Percentiles rank a stretch among this genome's conserved stretches.
phyloP scores from a whole-genome alignment of 371 early-diverging fungal species.

The Mortierella sp. region DNA sequence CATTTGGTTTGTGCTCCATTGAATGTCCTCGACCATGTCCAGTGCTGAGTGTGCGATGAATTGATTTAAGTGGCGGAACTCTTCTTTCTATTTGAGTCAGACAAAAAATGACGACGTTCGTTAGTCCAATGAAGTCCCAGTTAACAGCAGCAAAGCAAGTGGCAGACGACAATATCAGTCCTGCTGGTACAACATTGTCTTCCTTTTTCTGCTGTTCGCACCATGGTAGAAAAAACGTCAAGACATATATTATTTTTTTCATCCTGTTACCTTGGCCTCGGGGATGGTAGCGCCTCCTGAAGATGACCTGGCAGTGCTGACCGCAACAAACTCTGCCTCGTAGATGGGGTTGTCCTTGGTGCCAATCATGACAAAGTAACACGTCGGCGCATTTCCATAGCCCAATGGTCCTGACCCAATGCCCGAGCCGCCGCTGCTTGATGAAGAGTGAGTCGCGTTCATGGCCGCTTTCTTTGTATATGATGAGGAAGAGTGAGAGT shows the following conservation, averaged over 20 bases:
- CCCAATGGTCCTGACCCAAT: slow-evolving; percentile 40
- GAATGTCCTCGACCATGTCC: slow-evolving; percentile 95
- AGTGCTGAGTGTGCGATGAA: slow-evolving; percentile 96
- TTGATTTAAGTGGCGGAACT: slow-evolving; percentile 93
- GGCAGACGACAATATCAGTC: too few relatives aligned
- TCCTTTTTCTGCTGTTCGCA: not conserved
- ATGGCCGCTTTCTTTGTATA: not conserved
- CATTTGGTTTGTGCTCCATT: slow-evolving; percentile 89
- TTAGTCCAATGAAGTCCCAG: not conserved
- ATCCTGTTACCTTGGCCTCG: slow-evolving; percentile 49
- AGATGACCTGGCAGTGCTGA: slow-evolving; percentile 57
- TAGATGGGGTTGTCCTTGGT: slow-evolving; percentile 94
- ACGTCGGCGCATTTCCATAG: slow-evolving; percentile 60
- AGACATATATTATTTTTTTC: not conserved
- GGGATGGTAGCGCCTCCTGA: slow-evolving; percentile 33
- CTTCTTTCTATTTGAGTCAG: slow-evolving; percentile 71
- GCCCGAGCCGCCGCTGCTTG: slow-evolving; percentile 56
- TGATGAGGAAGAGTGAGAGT: not conserved
- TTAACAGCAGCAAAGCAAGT: not conserved
- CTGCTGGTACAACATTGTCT: too few relatives aligned
- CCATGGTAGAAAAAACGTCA: not conserved
- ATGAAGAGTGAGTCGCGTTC: slow-evolving; percentile 53
- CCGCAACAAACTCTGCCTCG: slow-evolving; percentile 89
- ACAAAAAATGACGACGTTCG: not conserved
- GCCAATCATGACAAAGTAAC: slow-evolving; percentile 95